Evolutionary conservation across 306 rosid species (phyloP).

Genomic region (Alnus glutinosa): DNA sequence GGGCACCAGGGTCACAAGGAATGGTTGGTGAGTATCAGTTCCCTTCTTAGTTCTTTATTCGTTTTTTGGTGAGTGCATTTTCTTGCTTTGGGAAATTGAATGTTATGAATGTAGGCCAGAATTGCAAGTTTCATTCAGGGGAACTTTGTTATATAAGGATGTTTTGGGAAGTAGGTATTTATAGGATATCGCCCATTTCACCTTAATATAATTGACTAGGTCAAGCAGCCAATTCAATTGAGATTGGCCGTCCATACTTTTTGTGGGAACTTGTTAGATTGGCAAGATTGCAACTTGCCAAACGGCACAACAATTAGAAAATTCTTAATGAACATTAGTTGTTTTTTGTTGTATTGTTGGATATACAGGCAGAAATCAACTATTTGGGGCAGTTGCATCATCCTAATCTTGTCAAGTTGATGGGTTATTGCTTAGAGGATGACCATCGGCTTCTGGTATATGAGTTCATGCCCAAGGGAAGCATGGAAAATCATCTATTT

Average conservation of each 20-base stretch:
- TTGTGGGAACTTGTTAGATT: slow-evolving; percentile 2
- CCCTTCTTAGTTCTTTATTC: background rate
- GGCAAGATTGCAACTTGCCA: slow-evolving; percentile 13
- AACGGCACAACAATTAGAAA: slow-evolving; percentile 12
- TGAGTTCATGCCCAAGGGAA: slow-evolving; percentile 97
- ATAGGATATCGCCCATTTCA: background rate
- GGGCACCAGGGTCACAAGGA: slow-evolving; percentile 95
- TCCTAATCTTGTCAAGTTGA: slow-evolving; percentile 90
- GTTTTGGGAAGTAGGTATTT: background rate
- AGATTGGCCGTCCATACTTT: background rate
- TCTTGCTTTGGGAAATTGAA: slow-evolving; percentile 18
- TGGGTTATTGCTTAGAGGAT: slow-evolving; percentile 91
- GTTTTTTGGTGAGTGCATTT: background rate
- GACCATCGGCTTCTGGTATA: slow-evolving; percentile 87
- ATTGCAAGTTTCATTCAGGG: slow-evolving; percentile 5
- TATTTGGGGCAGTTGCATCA: slow-evolving; percentile 89
- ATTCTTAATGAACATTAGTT: slow-evolving; percentile 8
- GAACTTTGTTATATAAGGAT: background rate
- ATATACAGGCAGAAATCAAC: slow-evolving; percentile 80
- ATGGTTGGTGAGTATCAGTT: slow-evolving; percentile 72
- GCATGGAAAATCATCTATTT: slow-evolving; percentile 93
- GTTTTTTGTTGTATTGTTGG: slow-evolving; percentile 22
- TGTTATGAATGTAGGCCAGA: slow-evolving; percentile 17
- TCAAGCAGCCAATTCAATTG: slow-evolving; percentile 1
- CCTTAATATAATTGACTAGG: background rate